Conservation (phyloP, 2,329 filamentous ascomycete species). For the Hypoxylon sp. region DNA sequence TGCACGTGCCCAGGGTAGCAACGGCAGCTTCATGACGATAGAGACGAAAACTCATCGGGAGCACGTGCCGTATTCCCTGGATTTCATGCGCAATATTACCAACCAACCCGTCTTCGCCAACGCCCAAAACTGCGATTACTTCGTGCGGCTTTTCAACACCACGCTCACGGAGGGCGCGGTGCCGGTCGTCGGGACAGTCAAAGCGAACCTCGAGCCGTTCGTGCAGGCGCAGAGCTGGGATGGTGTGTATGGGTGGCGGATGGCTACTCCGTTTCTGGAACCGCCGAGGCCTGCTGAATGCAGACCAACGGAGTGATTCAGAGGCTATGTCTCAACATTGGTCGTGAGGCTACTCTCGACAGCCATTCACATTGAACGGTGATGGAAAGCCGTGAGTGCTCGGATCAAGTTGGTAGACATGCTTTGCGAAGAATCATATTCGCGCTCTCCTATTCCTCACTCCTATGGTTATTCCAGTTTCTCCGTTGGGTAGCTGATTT, state of each 20-base stretch:
- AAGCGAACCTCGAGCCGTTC: slow-evolving; percentile 49
- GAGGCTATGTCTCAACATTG: not conserved
- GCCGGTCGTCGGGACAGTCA: slow-evolving; percentile 47
- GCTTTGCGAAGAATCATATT: not conserved
- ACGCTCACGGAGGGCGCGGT: slow-evolving; percentile 51
- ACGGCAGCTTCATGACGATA: slow-evolving; percentile 49
- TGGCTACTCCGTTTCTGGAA: slow-evolving; percentile 48
- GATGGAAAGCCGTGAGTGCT: not conserved
- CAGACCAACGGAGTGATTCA: not conserved
- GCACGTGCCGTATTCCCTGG: slow-evolving; percentile 54
- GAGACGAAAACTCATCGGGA: slow-evolving; percentile 41
- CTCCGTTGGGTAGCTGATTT: not conserved
- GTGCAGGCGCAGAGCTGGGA: slow-evolving; percentile 26
- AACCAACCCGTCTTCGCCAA: slow-evolving; percentile 66
- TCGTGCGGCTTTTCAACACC: slow-evolving; percentile 62
- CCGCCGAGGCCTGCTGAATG: slow-evolving; percentile 33
- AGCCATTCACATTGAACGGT: not conserved
- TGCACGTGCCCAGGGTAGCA: slow-evolving; percentile 16
- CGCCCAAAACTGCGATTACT: slow-evolving; percentile 58
- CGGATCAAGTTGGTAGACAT: not conserved
- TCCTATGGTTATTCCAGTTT: not conserved
- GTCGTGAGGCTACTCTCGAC: no score
- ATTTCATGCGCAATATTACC: slow-evolving; percentile 64
- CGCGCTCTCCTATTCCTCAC: not conserved
- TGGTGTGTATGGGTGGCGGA: slow-evolving; percentile 45